These are phyloP conservation scores for Jaenimonas drosophilae DNA, from an alignment of 208 protist species.

Conservation along the genomic window DNA sequence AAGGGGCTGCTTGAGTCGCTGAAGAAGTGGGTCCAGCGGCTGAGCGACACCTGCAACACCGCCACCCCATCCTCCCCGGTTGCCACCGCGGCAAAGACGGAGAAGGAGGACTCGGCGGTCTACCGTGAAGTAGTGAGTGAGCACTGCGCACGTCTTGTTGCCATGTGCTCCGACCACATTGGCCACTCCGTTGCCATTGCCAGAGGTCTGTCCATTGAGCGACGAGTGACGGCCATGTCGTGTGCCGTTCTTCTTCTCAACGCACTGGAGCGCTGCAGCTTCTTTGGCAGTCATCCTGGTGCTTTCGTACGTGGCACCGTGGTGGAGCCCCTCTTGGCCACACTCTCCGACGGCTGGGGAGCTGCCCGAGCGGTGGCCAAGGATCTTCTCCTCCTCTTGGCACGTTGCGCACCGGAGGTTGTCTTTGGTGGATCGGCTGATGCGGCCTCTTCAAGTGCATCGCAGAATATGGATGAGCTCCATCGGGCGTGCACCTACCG, in stretches of 20 bases:
- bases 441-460: background rate
- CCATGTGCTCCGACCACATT: constrained; percentile 42
- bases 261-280: constrained; percentile 1
- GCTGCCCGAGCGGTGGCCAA: constrained; percentile 32
- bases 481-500: constrained; percentile 39
- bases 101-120: background rate
- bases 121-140: constrained; percentile 18
- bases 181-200: constrained; percentile 16
- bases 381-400: constrained; percentile 39
- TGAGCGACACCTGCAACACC: constrained; percentile 26
- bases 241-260: constrained; percentile 29
- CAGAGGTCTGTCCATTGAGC: constrained; percentile 37
- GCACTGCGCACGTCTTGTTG: constrained; percentile 24
- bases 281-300: constrained; percentile 4
- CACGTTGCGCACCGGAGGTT: constrained; percentile 13
- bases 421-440: constrained; percentile 12
- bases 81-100: background rate
- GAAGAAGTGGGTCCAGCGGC: constrained; percentile 61
- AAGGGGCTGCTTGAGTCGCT: constrained; percentile 46
- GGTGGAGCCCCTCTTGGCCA: constrained; percentile 34
- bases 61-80: background rate
- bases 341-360: constrained; percentile 68
- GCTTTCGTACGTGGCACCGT: constrained; percentile 22
- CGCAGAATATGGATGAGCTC: background rate
- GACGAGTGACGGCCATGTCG: constrained; percentile 42